Evolutionary conservation across 805 yeast genomes (phyloP).

Genomic region (Grigorovia humatica): DNA sequence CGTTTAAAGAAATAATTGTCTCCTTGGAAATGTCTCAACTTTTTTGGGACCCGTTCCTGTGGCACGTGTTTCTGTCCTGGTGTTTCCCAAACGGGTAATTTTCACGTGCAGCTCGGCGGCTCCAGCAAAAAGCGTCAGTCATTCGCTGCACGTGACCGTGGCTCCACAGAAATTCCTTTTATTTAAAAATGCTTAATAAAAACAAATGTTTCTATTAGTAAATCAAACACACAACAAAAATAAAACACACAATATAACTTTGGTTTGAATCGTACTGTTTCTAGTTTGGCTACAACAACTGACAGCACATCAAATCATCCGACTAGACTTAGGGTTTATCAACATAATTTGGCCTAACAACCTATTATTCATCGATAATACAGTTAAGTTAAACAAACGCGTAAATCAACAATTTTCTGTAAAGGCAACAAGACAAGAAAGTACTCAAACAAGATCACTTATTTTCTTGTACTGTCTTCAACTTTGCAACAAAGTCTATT

Average conservation of each 20-base stretch:
- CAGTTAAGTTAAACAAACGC: not conserved
- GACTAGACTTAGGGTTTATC: not conserved
- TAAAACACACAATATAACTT: not conserved
- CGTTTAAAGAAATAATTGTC: too few relatives aligned
- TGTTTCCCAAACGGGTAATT: not conserved
- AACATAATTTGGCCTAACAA: not conserved
- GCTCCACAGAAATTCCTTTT: not conserved
- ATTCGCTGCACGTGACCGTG: not conserved
- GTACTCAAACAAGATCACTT: too few relatives aligned
- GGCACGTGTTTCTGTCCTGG: not conserved
- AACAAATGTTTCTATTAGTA: not conserved
- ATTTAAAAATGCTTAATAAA: too few relatives aligned
- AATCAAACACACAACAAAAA: not conserved
- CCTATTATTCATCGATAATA: not conserved
- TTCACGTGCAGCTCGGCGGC: not conserved
- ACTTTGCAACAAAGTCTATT: too few relatives aligned
- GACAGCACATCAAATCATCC: not conserved
- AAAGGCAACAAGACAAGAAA: not conserved
- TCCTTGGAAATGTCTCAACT: not conserved
- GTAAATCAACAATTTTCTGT: not conserved
- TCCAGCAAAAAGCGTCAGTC: not conserved
- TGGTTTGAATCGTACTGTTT: not conserved
- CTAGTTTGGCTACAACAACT: too few relatives aligned
- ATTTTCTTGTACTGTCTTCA: too few relatives aligned
- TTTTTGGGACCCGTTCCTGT: not conserved